A percentile compares a stretch with the other conserved stretches of the same genome.
Conservation (phyloP, 2,329 filamentous ascomycete genomes). For the Cordyceps tenuipes region DNA sequence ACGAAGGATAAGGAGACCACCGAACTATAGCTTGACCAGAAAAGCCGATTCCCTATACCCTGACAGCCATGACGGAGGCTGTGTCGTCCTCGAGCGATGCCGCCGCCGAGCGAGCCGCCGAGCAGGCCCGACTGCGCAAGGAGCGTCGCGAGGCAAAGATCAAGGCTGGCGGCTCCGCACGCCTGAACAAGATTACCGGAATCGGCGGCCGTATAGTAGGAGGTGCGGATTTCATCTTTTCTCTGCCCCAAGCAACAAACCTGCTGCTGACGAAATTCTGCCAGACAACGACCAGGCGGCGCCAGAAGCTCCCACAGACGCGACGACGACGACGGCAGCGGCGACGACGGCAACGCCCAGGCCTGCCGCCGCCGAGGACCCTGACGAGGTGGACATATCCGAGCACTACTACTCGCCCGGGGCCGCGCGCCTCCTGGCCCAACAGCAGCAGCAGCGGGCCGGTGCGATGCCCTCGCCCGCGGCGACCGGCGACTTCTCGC, state of each 20-base stretch:
- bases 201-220: constrained; percentile 40
- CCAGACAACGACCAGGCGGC: constrained; percentile 20
- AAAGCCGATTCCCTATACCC: too few species aligned
- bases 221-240: constrained; percentile 18
- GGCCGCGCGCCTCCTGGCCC: constrained; percentile 17
- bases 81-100: constrained; percentile 32
- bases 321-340: constrained; percentile 19
- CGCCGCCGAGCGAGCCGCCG: constrained; percentile 44
- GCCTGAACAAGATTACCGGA: constrained; percentile 68
- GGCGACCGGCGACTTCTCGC: constrained; percentile 14
- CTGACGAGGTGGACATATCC: constrained; percentile 74
- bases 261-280: neutral
- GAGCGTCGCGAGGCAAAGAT: constrained; percentile 75
- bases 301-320: constrained; percentile 26
- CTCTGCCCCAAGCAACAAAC: neutral
- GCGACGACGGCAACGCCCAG: constrained; percentile 20
- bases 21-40: neutral
- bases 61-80: constrained; percentile 31
- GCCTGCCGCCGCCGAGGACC: constrained; percentile 45
- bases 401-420: constrained; percentile 58
- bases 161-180: constrained; percentile 57
- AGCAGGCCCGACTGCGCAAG: constrained; percentile 67
- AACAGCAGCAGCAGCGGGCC: constrained; percentile 19
- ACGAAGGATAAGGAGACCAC: neutral
- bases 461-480: constrained; percentile 15